These are phyloP conservation scores for Diospyros kaki DNA, from an alignment of 148 eudicot species.

Conservation along the genomic window DNA sequence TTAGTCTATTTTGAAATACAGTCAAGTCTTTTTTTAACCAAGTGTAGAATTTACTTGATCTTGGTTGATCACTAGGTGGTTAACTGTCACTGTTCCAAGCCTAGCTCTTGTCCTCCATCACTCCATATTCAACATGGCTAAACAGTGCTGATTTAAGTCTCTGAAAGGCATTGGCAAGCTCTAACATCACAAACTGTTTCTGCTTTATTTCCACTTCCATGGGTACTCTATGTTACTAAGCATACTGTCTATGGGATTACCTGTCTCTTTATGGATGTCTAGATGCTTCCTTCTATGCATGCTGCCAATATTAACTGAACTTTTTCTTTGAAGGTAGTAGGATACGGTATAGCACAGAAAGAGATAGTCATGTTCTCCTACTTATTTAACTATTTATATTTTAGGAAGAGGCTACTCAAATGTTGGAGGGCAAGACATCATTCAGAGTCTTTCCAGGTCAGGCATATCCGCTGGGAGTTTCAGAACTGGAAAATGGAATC, in stretches of 20 bases:
- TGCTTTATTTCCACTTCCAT: background rate
- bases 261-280: background rate
- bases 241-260: background rate
- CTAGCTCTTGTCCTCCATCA: background rate
- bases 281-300: background rate
- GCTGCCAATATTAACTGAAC: background rate
- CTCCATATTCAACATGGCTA: background rate
- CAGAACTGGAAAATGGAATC: conserved; percentile 77
- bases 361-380: background rate
- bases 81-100: background rate
- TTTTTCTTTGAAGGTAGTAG: background rate
- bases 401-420: conserved; percentile 66
- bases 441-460: conserved; percentile 60
- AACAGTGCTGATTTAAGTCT: background rate
- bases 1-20: too few species aligned
- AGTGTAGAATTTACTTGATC: background rate
- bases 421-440: conserved; percentile 25
- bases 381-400: background rate
- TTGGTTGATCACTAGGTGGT: background rate
- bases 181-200: background rate
- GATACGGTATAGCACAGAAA: background rate
- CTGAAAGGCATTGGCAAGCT: background rate
- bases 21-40: background rate
- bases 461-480: conserved; percentile 87
- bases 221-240: background rate